A percentile compares a stretch with the other conserved stretches of the same genome.
phyloP scores from a whole-genome alignment of 768 basidiomycete species.

The Pilatotrama ljubarskyi region DNA sequence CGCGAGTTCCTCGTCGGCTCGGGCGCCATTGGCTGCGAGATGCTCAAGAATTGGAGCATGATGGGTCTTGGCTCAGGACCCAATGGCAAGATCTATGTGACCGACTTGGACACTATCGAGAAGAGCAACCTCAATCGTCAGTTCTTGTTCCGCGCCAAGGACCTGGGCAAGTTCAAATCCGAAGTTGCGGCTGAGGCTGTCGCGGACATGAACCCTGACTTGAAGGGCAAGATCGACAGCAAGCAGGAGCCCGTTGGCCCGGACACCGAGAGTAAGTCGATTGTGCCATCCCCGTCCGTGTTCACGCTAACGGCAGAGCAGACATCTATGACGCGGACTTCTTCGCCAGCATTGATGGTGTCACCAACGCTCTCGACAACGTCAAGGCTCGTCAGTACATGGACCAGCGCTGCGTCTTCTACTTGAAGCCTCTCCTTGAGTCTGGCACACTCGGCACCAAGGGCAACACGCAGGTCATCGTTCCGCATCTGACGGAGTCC shows the following conservation, averaged over 20 bases:
- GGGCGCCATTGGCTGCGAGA: constrained; percentile 99
- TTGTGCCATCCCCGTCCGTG: background rate
- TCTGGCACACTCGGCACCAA: constrained; percentile 98
- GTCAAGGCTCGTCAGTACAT: constrained; percentile 97
- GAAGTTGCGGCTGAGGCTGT: constrained; percentile 92
- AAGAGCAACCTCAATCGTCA: constrained; percentile 98
- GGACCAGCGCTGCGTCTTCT: constrained; percentile 98
- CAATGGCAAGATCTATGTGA: constrained; percentile 84
- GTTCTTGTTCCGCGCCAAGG: constrained; percentile 96
- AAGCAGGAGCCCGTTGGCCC: constrained; percentile 94
- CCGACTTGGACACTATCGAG: constrained; percentile 98
- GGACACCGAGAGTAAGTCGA: constrained; percentile 81
- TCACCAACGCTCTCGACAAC: constrained; percentile 98
- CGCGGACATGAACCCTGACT: constrained; percentile 91
- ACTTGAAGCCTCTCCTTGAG: constrained; percentile 92
- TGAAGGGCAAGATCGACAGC: constrained; percentile 81
- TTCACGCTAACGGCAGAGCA: constrained; percentile 34
- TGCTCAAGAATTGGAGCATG: constrained; percentile 99
- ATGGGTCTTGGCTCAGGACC: constrained; percentile 88
- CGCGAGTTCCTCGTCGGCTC: constrained; percentile 96
- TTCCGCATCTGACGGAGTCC: constrained; percentile 93
- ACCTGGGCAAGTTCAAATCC: constrained; percentile 95
- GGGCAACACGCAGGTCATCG: constrained; percentile 93
- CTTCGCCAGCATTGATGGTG: constrained; percentile 85
- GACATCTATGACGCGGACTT: constrained; percentile 88